These are phyloP conservation scores for Cicer arietinum DNA, from an alignment of 306 rosid species.

Conservation along the genomic window DNA sequence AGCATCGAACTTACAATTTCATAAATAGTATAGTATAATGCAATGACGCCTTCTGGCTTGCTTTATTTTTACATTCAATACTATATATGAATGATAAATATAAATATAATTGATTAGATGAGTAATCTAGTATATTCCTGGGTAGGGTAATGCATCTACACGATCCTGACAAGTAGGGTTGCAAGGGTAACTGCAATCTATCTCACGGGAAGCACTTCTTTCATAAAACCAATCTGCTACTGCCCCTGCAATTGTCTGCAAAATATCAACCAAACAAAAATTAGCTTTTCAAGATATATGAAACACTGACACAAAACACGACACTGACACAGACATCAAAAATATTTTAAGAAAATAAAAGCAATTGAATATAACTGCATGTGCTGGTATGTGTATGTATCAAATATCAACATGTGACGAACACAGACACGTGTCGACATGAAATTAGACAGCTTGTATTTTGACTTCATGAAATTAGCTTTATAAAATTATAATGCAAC, in stretches of 20 bases:
- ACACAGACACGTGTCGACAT: no score
- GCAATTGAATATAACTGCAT: no score
- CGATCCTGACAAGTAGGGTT: slow-evolving; percentile 83
- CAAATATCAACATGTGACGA: no score
- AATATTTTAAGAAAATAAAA: no score
- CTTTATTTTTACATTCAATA: slow-evolving; percentile 23
- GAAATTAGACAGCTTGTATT: not conserved
- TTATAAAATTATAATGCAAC: not conserved
- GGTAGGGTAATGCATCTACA: slow-evolving; percentile 40
- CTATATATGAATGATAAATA: slow-evolving; percentile 35
- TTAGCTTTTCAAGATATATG: not conserved
- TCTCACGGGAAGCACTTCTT: slow-evolving; percentile 56
- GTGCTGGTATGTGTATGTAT: no score
- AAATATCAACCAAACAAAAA: slow-evolving; percentile 11
- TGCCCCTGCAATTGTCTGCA: slow-evolving; percentile 82
- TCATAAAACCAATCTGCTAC: slow-evolving; percentile 89
- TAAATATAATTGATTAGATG: not conserved
- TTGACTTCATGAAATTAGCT: not conserved
- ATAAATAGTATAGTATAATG: slow-evolving; percentile 4
- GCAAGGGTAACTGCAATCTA: slow-evolving; percentile 89
- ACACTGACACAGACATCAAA: no score
- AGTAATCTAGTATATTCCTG: slow-evolving; percentile 48
- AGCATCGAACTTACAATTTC: not conserved
- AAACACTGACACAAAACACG: no score
- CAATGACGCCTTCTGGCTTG: slow-evolving; percentile 29